Evolutionary conservation across 352 stramenopile species (phyloP), one percentile per base, ranked within the genome.

Genomic region (Phytophthora uliginosa): DNA sequence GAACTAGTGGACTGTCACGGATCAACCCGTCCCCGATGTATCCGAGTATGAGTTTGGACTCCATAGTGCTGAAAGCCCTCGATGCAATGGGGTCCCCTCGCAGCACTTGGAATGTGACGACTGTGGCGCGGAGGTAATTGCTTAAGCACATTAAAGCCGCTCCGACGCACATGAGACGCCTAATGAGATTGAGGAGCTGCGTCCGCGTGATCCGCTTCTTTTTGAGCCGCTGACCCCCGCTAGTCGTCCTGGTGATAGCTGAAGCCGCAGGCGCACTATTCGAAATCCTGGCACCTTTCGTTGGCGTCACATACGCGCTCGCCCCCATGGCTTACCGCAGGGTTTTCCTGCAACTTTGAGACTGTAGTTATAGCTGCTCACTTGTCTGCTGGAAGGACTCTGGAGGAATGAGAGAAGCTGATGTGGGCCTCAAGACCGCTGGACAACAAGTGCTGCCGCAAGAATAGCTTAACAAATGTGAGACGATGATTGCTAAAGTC

Each of bases 1-100:
- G 56, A 7, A 87, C 53, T 0, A 89, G 59, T 0, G 70, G 63
- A 56, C 79, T 87, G 8, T 77, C 64, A n/a, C 60, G 50, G 48
- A 87, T 77, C 48, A 61, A 36, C 17, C 71, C 52, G 54, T 73
- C 34, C 36, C 70, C 59, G 20, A 51, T 1, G 58, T 78, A 66
- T 26, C 69, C 50, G 64, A 80, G 55, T 54, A 73, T 68, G 13
- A 81, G 55, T n/a, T 71, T 48, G 2, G 61, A 69, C 26, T 76
- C 20, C 64, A 78, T 69, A 1, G 10, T 8, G 18, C 51, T 42
- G 17, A 71, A 74, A 3, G 74, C 59, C 61, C 57, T 63, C 18
- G 60, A 51, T 40, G 56, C 54, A 36, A 74, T 34, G 38, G 64
- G 45, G 59, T 66, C 40, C 8, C 57, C 61, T 58, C 61, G 20